Conservation (phyloP, 169 alveolate genomes). For the Plasmodium yoelii region DNA sequence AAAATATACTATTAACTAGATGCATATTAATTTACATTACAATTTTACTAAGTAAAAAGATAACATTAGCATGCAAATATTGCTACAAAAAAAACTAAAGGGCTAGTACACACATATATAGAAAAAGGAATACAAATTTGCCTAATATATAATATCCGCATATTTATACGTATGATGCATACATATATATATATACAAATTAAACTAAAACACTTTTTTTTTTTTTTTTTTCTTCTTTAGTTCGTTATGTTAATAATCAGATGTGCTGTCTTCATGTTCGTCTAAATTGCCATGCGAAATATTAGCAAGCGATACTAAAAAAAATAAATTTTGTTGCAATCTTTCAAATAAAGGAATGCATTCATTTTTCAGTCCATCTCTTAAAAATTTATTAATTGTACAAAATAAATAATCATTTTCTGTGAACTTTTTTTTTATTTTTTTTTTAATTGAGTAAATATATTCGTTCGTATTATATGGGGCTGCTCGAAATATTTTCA, state of each 20-base stretch:
- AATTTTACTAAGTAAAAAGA: too few relatives aligned
- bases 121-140: too few relatives aligned
- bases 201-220: background rate
- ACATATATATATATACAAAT: too few relatives aligned
- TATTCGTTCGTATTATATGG: conserved; percentile 1
- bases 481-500: too few relatives aligned
- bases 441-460: conserved; percentile 5
- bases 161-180: too few relatives aligned
- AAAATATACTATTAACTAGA: too few relatives aligned
- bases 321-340: conserved; percentile 50
- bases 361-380: conserved; percentile 40
- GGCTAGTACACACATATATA: too few relatives aligned
- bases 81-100: too few relatives aligned
- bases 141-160: too few relatives aligned
- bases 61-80: too few relatives aligned
- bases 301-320: conserved; percentile 64
- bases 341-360: conserved; percentile 70
- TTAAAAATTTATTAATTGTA: conserved; percentile 46
- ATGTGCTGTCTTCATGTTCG: conserved; percentile 23
- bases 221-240: background rate
- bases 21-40: too few relatives aligned
- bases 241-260: conserved; percentile 7
- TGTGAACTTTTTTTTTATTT: conserved; percentile 27
- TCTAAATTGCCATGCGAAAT: conserved; percentile 34
- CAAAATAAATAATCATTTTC: conserved; percentile 41